Percentiles rank a stretch among this genome's conserved stretches.
Evolutionary conservation across 2,329 filamentous ascomycete species (phyloP).

Genomic region (Alternaria sp.): DNA sequence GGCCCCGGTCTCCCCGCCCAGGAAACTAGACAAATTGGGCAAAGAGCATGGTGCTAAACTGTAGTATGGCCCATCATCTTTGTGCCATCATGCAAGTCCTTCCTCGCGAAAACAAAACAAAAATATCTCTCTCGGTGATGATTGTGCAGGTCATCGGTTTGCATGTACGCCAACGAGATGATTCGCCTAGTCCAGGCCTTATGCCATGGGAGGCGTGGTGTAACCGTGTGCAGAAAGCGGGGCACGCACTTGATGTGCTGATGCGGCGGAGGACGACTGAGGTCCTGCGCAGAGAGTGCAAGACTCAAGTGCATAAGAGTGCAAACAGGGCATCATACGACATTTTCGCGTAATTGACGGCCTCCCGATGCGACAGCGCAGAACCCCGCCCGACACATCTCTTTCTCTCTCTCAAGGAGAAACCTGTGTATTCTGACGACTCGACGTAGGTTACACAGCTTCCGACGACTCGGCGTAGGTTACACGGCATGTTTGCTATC

Average conservation of each 20-base stretch:
- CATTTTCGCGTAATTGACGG: conserved; percentile 2
- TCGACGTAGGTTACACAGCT: conserved; percentile 10
- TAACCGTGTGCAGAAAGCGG: conserved; percentile 1
- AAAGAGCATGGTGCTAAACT: not conserved
- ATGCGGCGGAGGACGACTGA: not conserved
- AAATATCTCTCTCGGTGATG: not conserved
- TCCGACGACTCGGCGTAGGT: not conserved
- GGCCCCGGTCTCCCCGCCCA: conserved; percentile 1
- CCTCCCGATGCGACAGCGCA: conserved; percentile 6
- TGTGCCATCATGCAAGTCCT: not conserved
- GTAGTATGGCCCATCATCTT: too few relatives aligned
- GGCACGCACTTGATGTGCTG: conserved; percentile 1
- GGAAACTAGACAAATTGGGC: not conserved
- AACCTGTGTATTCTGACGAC: conserved; percentile 5
- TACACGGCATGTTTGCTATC: conserved; percentile 18
- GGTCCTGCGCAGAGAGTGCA: conserved; percentile 1
- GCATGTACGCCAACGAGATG: not conserved
- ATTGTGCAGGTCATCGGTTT: not conserved
- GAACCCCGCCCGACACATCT: not conserved
- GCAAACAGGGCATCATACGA: not conserved
- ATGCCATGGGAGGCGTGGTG: not conserved
- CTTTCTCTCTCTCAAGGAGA: not conserved
- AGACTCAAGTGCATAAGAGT: not conserved
- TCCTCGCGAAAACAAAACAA: not conserved
- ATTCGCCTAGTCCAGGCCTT: not conserved